Conservation (phyloP, 1,284 basidiomycete genomes). For the Leccinum griseonigrum region DNA sequence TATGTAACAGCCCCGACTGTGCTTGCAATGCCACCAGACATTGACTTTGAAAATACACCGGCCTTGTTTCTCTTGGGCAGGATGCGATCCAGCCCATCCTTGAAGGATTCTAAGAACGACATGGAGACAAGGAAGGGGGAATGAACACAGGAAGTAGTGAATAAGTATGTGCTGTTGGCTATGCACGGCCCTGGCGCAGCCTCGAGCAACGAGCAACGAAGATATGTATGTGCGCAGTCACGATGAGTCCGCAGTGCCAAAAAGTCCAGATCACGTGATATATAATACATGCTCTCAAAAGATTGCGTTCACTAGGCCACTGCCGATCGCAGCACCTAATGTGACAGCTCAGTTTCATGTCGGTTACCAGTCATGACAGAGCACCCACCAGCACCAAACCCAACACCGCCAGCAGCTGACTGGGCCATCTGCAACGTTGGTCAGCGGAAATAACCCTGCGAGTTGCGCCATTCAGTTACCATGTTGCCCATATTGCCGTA, state of each 20-base stretch:
- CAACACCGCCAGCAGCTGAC: constrained; percentile 67
- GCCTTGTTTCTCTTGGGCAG: constrained; percentile 20
- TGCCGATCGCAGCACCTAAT: constrained; percentile 50
- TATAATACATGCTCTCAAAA: constrained; percentile 36
- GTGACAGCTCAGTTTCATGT: neutral
- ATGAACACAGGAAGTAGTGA: neutral
- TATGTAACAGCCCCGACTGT: constrained; percentile 59
- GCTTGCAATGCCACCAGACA: constrained; percentile 52
- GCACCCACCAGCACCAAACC: constrained; percentile 59
- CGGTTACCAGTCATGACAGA: neutral
- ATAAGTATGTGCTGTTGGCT: constrained; percentile 2
- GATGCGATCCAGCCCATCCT: constrained; percentile 32
- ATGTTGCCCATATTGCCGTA: constrained; percentile 57
- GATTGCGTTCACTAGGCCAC: constrained; percentile 38
- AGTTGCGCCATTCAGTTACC: constrained; percentile 31
- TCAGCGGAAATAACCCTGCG: constrained; percentile 19
- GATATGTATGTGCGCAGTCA: neutral
- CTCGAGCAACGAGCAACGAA: neutral
- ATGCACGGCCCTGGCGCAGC: constrained; percentile 4
- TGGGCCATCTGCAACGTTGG: constrained; percentile 50
- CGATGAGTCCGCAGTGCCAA: neutral
- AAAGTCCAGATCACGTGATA: constrained; percentile 22
- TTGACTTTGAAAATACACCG: constrained; percentile 27
- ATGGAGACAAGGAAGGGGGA: constrained; percentile 2
- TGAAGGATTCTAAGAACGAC: constrained; percentile 26